Percentiles rank a stretch among this genome's conserved stretches.
Evolutionary conservation across 1,139 yeast genomes (phyloP).

Genomic region (Kodamaea ohmeri): DNA sequence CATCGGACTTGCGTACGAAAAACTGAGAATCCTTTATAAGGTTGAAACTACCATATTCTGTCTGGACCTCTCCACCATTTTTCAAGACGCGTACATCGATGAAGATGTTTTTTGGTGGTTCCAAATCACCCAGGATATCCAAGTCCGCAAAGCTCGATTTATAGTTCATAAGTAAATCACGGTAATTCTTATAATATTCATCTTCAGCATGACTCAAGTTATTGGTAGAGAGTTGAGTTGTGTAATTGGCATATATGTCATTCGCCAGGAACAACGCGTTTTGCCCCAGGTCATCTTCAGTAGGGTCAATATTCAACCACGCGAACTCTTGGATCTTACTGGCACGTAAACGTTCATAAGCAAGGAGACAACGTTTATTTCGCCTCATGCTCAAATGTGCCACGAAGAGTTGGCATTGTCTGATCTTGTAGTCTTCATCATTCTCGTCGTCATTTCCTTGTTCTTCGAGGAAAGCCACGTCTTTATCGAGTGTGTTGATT

Average conservation of each 20-base stretch:
- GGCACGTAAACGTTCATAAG: slow-evolving; percentile 74
- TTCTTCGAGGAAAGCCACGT: slow-evolving; percentile 39
- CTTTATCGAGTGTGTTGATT: slow-evolving; percentile 55
- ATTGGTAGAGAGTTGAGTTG: slow-evolving; percentile 36
- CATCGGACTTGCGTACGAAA: slow-evolving; percentile 90
- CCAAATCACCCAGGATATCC: slow-evolving; percentile 84
- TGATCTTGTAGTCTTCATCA: slow-evolving; percentile 44
- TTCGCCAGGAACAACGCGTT: slow-evolving; percentile 13
- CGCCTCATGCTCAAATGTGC: slow-evolving; percentile 80
- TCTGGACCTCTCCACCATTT: slow-evolving; percentile 96
- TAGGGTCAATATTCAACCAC: slow-evolving; percentile 59
- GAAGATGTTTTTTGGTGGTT: slow-evolving; percentile 88
- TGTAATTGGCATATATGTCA: slow-evolving; percentile 22
- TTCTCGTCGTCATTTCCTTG: slow-evolving; percentile 22
- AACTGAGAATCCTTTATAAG: slow-evolving; percentile 94
- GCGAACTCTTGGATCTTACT: slow-evolving; percentile 63
- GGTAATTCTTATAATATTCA: slow-evolving; percentile 70
- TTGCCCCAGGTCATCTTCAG: slow-evolving; percentile 15
- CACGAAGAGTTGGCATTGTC: slow-evolving; percentile 74
- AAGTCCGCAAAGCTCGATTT: slow-evolving; percentile 79
- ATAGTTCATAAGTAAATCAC: slow-evolving; percentile 68
- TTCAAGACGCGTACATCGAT: slow-evolving; percentile 90
- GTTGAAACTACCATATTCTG: slow-evolving; percentile 95
- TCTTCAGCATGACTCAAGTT: slow-evolving; percentile 77
- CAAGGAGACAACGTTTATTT: slow-evolving; percentile 83